phyloP scores from a whole-genome alignment of 208 protist species.

The Crithidia fasciculata region DNA sequence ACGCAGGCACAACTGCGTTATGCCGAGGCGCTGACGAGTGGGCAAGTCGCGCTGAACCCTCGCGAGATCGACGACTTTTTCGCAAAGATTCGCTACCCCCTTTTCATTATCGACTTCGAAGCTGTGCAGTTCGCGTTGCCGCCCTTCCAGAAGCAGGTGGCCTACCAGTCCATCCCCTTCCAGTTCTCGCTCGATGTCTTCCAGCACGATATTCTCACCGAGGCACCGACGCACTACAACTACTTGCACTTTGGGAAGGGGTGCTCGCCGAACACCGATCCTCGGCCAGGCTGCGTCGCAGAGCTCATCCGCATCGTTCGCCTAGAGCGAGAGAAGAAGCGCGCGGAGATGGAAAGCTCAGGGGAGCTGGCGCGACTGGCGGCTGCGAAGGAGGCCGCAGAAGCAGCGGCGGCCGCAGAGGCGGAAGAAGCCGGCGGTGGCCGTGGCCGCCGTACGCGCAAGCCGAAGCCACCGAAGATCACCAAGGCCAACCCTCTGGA shows the following conservation, averaged over 20 bases:
- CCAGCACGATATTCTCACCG: constrained; percentile 83
- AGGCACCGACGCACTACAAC: constrained; percentile 89
- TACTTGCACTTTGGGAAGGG: constrained; percentile 89
- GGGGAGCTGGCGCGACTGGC: constrained; percentile 55
- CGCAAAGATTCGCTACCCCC: constrained; percentile 71
- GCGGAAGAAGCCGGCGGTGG: constrained; percentile 20
- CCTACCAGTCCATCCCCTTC: constrained; percentile 87
- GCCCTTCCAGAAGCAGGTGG: constrained; percentile 78
- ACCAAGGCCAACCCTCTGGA: constrained; percentile 49
- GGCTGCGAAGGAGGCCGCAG: constrained; percentile 29
- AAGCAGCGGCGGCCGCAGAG: constrained; percentile 24
- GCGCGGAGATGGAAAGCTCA: constrained; percentile 53
- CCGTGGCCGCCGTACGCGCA: constrained; percentile 23
- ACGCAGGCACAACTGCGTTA: constrained; percentile 86
- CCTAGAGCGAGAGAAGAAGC: constrained; percentile 78
- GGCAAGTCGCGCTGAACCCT: constrained; percentile 73
- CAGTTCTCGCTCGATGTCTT: constrained; percentile 93
- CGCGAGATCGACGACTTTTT: constrained; percentile 85
- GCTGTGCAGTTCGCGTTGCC: constrained; percentile 87
- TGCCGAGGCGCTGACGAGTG: constrained; percentile 65
- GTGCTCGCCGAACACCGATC: constrained; percentile 86
- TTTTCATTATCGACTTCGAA: constrained; percentile 92
- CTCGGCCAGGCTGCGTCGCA: constrained; percentile 60
- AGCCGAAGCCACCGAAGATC: constrained; percentile 40
- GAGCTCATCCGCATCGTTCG: constrained; percentile 84